Evolutionary conservation across 2,329 filamentous ascomycete genomes (phyloP).

Genomic region (Alternaria sp.): DNA sequence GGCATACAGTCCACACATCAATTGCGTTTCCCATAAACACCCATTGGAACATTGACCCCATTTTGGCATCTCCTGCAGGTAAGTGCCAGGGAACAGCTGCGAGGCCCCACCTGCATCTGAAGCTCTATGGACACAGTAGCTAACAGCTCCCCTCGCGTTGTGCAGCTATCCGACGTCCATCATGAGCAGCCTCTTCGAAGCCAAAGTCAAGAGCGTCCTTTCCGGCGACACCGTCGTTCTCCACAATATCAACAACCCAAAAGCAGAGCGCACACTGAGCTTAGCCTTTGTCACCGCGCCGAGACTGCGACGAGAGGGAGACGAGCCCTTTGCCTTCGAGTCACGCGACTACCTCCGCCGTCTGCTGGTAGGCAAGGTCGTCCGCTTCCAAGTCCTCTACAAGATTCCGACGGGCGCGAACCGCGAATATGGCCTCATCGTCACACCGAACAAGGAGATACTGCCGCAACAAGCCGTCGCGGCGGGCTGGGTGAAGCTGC

Average conservation of each 20-base stretch:
- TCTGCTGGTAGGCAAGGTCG: slow-evolving; percentile 81
- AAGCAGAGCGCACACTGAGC: slow-evolving; percentile 84
- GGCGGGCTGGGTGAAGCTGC: slow-evolving; percentile 90
- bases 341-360: slow-evolving; percentile 92
- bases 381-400: slow-evolving; percentile 87
- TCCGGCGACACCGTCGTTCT: slow-evolving; percentile 93
- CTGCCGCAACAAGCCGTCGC: slow-evolving; percentile 84
- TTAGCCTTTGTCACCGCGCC: slow-evolving; percentile 92
- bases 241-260: slow-evolving; percentile 79
- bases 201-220: slow-evolving; percentile 83
- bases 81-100: slow-evolving; percentile 5
- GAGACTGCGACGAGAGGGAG: slow-evolving; percentile 83
- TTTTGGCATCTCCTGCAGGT: slow-evolving; percentile 12
- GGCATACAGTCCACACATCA: slow-evolving; percentile 9
- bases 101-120: slow-evolving; percentile 8
- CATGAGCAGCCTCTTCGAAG: slow-evolving; percentile 49
- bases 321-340: slow-evolving; percentile 91
- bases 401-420: slow-evolving; percentile 78
- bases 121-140: slow-evolving; percentile 35
- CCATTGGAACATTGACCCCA: background rate
- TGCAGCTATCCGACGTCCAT: slow-evolving; percentile 20
- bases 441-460: slow-evolving; percentile 71
- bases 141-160: slow-evolving; percentile 23
- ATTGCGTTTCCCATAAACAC: slow-evolving; percentile 8
- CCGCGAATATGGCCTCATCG: slow-evolving; percentile 85